Evolutionary conservation across 768 basidiomycete species (phyloP), one percentile per base, ranked within the genome.

Genomic region (Macrolepiota fuliginosa): DNA sequence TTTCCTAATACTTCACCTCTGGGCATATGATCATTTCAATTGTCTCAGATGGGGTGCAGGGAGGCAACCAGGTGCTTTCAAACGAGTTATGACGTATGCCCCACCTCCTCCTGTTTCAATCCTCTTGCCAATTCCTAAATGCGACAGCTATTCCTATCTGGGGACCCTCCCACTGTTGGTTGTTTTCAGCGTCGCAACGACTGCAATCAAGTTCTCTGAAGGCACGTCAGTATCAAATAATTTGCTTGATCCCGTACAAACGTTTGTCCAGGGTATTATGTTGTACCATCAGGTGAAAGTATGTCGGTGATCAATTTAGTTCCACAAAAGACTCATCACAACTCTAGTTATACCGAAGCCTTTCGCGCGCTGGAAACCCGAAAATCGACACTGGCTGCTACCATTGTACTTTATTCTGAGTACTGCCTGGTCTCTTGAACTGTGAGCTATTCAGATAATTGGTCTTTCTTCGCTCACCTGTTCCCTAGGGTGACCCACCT

Each of bases 11-110:
- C 77, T 83, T 66, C 91, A 93, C 71, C 81, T 93, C n/a, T 93
- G 89, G 89, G 78, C 76, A 64, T 93, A 92, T 68, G 91, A 93
- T 74, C 80, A 74, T 62, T 90, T 92, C 73, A 80, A 85, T 63
- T 92, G 91, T 72, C 73, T 92, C 50, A 81, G 77, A 72, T 92
- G 90, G 90, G 80, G 85, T 69, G 80, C 86, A 13, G 90, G 89
- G 36, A 81, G 89, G 56, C 89, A 90, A 70, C 89, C 88, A 60
- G 92, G 92, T 59, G 86, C 91, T 12, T 94, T 94, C 82, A 92
- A 90, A 75, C 82, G 92, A 54, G 81, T 94, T 69, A 94, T 94
- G 92, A 93, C 90, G 90, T 92, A 69, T 69, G 86, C 61, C 49
- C 42, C 17, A n/a, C 42, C 46, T 39, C 35, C 55, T 32, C 22